phyloP scores from a whole-genome alignment of 2,329 filamentous ascomycete genomes.

The Rachicladosporium sp. region DNA sequence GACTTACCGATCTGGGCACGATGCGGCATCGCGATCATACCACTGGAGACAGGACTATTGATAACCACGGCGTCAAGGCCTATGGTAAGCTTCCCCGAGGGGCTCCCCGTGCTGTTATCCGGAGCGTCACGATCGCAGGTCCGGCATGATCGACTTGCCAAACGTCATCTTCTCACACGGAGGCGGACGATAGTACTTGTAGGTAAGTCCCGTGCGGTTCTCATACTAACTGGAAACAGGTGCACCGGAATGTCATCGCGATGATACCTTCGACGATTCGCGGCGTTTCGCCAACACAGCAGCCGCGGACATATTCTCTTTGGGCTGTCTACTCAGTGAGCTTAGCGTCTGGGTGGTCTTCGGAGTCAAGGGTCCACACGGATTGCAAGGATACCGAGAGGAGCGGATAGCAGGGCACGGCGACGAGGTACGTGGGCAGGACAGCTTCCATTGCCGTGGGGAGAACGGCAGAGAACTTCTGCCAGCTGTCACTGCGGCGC shows the following conservation, averaged over 20 bases:
- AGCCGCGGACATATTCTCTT: conserved; percentile 24
- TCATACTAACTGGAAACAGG: conserved; percentile 11
- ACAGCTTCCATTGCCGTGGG: conserved; percentile 1
- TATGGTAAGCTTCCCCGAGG: conserved; percentile 1
- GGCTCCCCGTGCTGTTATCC: conserved; percentile 1
- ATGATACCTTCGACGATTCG: conserved; percentile 2
- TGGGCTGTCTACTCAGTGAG: conserved; percentile 23
- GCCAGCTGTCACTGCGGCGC: background rate
- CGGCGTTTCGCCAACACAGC: conserved; percentile 6
- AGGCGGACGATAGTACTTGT: no score
- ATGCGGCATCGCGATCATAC: background rate
- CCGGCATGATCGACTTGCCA: no score
- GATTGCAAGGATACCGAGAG: conserved; percentile 5
- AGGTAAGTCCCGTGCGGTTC: background rate
- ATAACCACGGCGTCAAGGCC: conserved; percentile 2
- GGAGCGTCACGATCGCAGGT: background rate
- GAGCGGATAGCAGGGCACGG: background rate
- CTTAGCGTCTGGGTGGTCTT: conserved; percentile 14
- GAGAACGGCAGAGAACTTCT: background rate
- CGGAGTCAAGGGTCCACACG: conserved; percentile 12
- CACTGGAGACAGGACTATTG: background rate
- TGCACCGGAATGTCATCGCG: conserved; percentile 21
- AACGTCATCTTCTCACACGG: no score
- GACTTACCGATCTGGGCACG: conserved; percentile 21
- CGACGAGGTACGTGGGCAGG: background rate